Conservation (phyloP, 164 flowering plant genomes). For the Taxillus chinensis region DNA sequence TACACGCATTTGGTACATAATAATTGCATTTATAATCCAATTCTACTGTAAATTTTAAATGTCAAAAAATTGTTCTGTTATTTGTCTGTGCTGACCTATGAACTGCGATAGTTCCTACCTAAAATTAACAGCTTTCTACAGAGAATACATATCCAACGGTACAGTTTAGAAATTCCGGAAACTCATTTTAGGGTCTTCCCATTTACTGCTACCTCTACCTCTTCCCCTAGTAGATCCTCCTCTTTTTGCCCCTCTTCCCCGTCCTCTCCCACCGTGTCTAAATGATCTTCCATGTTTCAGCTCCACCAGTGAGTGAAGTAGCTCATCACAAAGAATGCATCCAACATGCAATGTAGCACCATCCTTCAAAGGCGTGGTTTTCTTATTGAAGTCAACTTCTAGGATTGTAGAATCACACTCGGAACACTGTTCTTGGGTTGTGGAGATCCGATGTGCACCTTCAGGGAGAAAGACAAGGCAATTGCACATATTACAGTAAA, state of each 20-base stretch:
- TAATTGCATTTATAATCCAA: too few species aligned
- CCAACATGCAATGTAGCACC: constrained; percentile 72
- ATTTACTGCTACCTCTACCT: constrained; percentile 37
- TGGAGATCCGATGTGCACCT: constrained; percentile 81
- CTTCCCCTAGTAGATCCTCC: constrained; percentile 34
- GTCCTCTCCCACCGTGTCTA: constrained; percentile 39
- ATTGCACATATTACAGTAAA: constrained; percentile 81
- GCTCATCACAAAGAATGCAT: constrained; percentile 87
- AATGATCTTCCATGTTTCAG: constrained; percentile 80
- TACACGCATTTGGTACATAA: too few species aligned
- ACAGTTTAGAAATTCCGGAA: constrained; percentile 62
- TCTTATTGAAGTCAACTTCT: constrained; percentile 91
- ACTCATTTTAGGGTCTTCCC: constrained; percentile 80
- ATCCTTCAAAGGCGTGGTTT: constrained; percentile 71
- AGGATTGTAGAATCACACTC: constrained; percentile 79
- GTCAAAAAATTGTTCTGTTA: too few species aligned
- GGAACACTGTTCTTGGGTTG: constrained; percentile 54
- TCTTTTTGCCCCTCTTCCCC: constrained; percentile 30
- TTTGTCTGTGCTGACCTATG: too few species aligned
- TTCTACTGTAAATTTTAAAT: too few species aligned
- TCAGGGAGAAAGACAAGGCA: constrained; percentile 83
- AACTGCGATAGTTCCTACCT: too few species aligned
- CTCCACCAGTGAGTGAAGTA: constrained; percentile 79
- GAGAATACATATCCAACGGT: too few species aligned
- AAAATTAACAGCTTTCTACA: too few species aligned